Evolutionary conservation across 352 stramenopile genomes (phyloP).

Genomic region (Peronospora tabacina): DNA sequence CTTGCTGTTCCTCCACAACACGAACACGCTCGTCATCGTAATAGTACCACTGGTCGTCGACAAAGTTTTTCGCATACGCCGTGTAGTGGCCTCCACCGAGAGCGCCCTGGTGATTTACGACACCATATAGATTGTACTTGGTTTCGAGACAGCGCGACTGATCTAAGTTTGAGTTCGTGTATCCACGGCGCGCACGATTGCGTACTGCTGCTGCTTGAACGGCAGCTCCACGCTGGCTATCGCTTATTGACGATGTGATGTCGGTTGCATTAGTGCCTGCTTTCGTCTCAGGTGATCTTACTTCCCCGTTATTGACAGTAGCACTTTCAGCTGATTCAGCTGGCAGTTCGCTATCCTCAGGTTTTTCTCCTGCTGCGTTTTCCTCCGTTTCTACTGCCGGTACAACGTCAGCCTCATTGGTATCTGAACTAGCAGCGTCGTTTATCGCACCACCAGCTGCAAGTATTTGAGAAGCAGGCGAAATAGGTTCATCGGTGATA

Average conservation of each 20-base stretch:
- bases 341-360: slow-evolving; percentile 14
- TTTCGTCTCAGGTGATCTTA: slow-evolving; percentile 13
- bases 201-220: slow-evolving; percentile 33
- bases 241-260: slow-evolving; percentile 11
- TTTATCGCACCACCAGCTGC: slow-evolving; percentile 8
- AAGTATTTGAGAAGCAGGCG: slow-evolving; percentile 11
- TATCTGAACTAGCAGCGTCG: slow-evolving; percentile 6
- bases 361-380: slow-evolving; percentile 16
- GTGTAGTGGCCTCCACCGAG: slow-evolving; percentile 85
- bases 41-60: slow-evolving; percentile 87
- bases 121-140: slow-evolving; percentile 83
- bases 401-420: slow-evolving; percentile 7
- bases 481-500: slow-evolving; percentile 15
- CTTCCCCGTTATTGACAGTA: slow-evolving; percentile 9
- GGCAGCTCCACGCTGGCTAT: slow-evolving; percentile 24
- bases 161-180: slow-evolving; percentile 87
- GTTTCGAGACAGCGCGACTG: slow-evolving; percentile 81
- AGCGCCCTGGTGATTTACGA: slow-evolving; percentile 85
- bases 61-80: slow-evolving; percentile 83
- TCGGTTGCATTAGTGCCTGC: slow-evolving; percentile 2
- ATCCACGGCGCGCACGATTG: slow-evolving; percentile 69
- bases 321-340: slow-evolving; percentile 8
- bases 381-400: slow-evolving; percentile 10
- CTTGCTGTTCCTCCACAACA: slow-evolving; percentile 78
- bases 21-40: slow-evolving; percentile 86